phyloP scores from a whole-genome alignment of 2,329 filamentous ascomycete genomes.

The Alternaria brassicicola region DNA sequence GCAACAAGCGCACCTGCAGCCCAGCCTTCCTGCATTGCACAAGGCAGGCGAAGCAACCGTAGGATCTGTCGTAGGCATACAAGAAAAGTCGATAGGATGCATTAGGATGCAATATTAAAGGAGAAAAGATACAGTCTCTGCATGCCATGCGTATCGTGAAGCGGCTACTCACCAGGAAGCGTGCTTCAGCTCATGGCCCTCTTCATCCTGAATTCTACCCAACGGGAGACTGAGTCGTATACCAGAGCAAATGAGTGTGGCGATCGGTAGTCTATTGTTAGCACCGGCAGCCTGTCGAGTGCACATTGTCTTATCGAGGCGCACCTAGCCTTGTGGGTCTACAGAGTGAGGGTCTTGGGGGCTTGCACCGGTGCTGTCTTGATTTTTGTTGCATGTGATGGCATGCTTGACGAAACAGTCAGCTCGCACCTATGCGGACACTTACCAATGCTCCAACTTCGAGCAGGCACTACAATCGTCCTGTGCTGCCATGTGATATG shows the following conservation, averaged over 20 bases:
- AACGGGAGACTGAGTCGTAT: neutral
- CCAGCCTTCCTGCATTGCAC: neutral
- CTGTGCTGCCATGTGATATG: neutral
- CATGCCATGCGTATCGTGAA: neutral
- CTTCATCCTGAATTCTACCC: neutral
- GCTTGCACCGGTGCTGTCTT: neutral
- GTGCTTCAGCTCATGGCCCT: neutral
- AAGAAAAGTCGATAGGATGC: neutral
- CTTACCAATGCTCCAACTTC: neutral
- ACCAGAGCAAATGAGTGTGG: neutral
- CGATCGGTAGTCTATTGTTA: constrained; percentile 12
- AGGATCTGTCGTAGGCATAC: neutral
- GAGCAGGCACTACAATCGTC: neutral
- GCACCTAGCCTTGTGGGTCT: constrained; percentile 1
- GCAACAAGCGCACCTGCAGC: constrained; percentile 1
- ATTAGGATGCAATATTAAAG: neutral
- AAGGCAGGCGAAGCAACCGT: neutral
- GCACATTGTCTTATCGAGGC: constrained; percentile 3
- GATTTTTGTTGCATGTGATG: neutral
- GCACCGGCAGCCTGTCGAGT: constrained; percentile 1
- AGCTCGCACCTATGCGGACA: neutral
- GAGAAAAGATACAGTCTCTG: neutral
- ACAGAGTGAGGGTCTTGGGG: neutral
- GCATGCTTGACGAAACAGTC: neutral
- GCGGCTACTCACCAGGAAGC: neutral